A percentile compares a stretch with the other conserved stretches of the same genome.
Conservation (phyloP, 2,329 filamentous ascomycete species). For the Paraphoma chrysanthemicola region DNA sequence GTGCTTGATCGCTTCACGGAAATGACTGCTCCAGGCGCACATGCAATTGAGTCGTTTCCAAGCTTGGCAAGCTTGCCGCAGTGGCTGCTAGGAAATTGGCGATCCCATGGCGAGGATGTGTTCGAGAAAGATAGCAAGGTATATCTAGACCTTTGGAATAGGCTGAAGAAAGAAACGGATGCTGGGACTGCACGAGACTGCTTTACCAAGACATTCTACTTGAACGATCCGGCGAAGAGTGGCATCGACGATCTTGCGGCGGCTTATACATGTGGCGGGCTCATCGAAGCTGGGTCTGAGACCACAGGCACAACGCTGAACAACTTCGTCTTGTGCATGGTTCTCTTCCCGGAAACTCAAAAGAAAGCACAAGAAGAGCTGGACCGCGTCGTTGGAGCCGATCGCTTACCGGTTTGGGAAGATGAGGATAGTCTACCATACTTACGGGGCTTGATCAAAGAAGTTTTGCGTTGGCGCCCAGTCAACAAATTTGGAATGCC, state of each 20-base stretch:
- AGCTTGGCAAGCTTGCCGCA: conserved; percentile 38
- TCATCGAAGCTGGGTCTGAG: conserved; percentile 45
- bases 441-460: conserved; percentile 45
- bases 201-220: conserved; percentile 45
- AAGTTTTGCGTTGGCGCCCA: conserved; percentile 39
- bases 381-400: conserved; percentile 35
- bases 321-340: conserved; percentile 40
- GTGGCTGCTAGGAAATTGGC: conserved; percentile 41
- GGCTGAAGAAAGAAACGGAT: conserved; percentile 38
- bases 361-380: conserved; percentile 37
- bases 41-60: conserved; percentile 40
- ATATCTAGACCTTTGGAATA: conserved; percentile 43
- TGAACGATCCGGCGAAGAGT: conserved; percentile 37
- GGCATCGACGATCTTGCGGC: conserved; percentile 45
- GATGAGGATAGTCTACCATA: conserved; percentile 39
- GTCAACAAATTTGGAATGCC: conserved; percentile 44
- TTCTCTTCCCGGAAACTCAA: conserved; percentile 33
- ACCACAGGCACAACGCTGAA: conserved; percentile 40
- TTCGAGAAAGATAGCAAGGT: conserved; percentile 41
- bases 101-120: conserved; percentile 27
- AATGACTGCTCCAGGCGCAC: conserved; percentile 38
- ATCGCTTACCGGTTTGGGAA: conserved; percentile 40
- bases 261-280: conserved; percentile 42
- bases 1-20: conserved; percentile 41
- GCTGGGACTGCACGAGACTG: conserved; percentile 37